Evolutionary conservation across 257 asterid species (phyloP).

Genomic region (Solanum lignicaule): DNA sequence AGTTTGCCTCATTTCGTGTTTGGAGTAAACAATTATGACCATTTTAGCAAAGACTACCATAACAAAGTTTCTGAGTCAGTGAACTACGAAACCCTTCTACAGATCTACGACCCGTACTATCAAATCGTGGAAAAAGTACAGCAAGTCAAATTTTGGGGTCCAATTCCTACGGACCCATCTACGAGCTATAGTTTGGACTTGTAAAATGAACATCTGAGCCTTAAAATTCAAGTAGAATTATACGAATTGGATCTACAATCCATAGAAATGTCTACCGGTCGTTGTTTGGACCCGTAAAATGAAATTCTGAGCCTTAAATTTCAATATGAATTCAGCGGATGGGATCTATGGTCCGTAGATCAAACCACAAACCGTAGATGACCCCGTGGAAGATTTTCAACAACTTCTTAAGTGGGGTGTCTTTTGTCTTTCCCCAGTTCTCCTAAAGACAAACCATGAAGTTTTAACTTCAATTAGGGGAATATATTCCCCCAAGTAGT

Average conservation of each 20-base stretch:
- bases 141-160: background rate
- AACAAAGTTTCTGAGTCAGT: background rate
- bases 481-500: background rate
- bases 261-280: background rate
- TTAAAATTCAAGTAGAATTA: background rate
- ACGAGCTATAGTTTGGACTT: background rate
- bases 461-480: background rate
- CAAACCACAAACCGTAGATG: background rate
- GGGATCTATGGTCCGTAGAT: background rate
- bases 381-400: background rate
- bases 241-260: background rate
- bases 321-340: too few relatives aligned
- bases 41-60: background rate
- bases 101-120: background rate
- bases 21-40: background rate
- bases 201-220: background rate
- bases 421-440: background rate
- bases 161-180: background rate
- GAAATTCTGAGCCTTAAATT: background rate
- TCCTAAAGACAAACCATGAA: background rate
- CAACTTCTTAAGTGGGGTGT: background rate
- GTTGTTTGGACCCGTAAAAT: background rate
- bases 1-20: too few relatives aligned
- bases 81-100: background rate
- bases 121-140: background rate